phyloP scores from a whole-genome alignment of 2,329 filamentous ascomycete genomes.

The Aspergillus persii region DNA sequence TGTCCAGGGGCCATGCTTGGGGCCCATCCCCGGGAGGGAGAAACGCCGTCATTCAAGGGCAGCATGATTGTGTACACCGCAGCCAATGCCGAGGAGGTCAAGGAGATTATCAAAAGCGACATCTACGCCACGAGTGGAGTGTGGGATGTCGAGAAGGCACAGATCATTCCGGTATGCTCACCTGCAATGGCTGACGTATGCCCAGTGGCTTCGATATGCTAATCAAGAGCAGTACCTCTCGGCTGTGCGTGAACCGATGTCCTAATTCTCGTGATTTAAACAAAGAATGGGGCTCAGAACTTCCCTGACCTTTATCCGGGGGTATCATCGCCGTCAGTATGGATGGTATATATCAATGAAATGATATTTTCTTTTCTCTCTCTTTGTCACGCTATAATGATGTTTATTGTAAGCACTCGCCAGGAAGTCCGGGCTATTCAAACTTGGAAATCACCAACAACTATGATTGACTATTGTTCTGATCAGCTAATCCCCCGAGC shows the following conservation, averaged over 20 bases:
- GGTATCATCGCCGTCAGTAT: no score
- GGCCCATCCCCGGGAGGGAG: slow-evolving; percentile 9
- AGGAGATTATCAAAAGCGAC: slow-evolving; percentile 14
- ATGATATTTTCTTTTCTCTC: no score
- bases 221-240: background rate
- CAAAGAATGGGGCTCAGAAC: no score
- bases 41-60: slow-evolving; percentile 14
- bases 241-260: background rate
- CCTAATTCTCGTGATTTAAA: background rate
- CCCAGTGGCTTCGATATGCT: background rate
- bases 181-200: no score
- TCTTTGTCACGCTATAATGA: no score
- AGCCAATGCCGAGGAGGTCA: slow-evolving; percentile 15
- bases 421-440: no score
- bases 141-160: slow-evolving; percentile 19
- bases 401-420: no score
- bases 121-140: slow-evolving; percentile 19
- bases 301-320: no score
- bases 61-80: slow-evolving; percentile 20
- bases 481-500: no score
- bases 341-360: no score
- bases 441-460: no score
- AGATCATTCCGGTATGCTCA: slow-evolving; percentile 15
- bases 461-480: no score
- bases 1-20: slow-evolving; percentile 17